Evolutionary conservation across 2,329 filamentous ascomycete genomes (phyloP).

Genomic region (Chrysoporthe austroafricana): DNA sequence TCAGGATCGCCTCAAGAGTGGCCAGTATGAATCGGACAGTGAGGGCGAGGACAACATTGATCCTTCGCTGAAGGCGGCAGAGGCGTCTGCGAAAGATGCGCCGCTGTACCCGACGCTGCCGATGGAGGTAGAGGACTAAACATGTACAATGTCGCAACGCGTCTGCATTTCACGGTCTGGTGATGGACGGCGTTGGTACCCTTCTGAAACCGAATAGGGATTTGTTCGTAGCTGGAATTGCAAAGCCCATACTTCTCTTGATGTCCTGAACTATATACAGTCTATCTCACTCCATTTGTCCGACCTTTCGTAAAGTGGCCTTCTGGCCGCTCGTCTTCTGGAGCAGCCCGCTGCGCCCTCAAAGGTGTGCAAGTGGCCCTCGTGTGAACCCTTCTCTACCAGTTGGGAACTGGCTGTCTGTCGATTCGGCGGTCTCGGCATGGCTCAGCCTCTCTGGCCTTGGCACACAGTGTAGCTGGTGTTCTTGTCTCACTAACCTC

Average conservation of each 20-base stretch:
- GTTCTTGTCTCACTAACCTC: too few relatives aligned
- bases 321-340: too few relatives aligned
- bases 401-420: too few relatives aligned
- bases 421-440: too few relatives aligned
- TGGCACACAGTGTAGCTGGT: too few relatives aligned
- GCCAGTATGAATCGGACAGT: constrained; percentile 52
- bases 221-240: background rate
- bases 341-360: too few relatives aligned
- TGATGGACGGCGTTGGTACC: background rate
- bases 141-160: background rate
- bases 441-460: too few relatives aligned
- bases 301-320: background rate
- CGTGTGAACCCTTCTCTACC: too few relatives aligned
- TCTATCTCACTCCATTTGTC: background rate
- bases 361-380: too few relatives aligned
- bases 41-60: constrained; percentile 38
- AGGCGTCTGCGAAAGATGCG: constrained; percentile 38
- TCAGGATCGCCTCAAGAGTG: constrained; percentile 57
- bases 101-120: constrained; percentile 43
- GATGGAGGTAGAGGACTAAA: constrained; percentile 22
- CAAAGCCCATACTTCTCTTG: background rate
- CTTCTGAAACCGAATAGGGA: background rate
- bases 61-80: constrained; percentile 34
- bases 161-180: background rate
- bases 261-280: background rate